Percentiles rank a stretch among this genome's conserved stretches.
Evolutionary conservation across 129 eudicot species (phyloP).

Genomic region (Cynara cardunculus): DNA sequence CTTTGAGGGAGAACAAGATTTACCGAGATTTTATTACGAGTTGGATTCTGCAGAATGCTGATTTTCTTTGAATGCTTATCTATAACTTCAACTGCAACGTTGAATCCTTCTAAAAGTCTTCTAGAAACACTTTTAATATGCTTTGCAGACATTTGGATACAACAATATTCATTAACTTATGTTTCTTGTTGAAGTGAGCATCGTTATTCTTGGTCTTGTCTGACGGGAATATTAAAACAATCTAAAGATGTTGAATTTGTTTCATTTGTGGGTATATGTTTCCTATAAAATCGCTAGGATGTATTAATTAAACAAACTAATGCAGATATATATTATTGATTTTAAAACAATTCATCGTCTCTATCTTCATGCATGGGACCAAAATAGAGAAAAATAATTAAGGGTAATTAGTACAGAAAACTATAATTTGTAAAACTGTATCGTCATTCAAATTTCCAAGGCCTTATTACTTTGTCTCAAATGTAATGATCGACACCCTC

Average conservation of each 20-base stretch:
- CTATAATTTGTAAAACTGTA: not conserved
- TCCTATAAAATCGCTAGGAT: not conserved
- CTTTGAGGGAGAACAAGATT: no score
- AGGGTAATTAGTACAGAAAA: not conserved
- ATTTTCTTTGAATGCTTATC: not conserved
- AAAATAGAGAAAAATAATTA: not conserved
- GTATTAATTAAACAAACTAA: not conserved
- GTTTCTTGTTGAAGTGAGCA: not conserved
- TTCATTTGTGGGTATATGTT: not conserved
- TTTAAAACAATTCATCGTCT: not conserved
- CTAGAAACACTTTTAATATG: not conserved
- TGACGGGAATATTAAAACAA: not conserved
- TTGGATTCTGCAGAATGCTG: not conserved
- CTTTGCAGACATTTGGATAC: not conserved
- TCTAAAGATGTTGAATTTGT: not conserved
- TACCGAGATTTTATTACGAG: not conserved
- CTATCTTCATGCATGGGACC: not conserved
- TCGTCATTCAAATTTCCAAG: not conserved
- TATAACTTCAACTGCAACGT: not conserved
- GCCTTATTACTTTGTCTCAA: constrained; percentile 9
- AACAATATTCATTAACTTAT: not conserved
- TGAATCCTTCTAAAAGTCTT: not conserved
- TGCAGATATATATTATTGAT: not conserved
- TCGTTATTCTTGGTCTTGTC: not conserved
- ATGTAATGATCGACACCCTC: not conserved